A percentile compares a stretch with the other conserved stretches of the same genome.
These are phyloP conservation scores for Leccinellum albellum DNA, from an alignment of 768 basidiomycete genomes.

Conservation along the genomic window DNA sequence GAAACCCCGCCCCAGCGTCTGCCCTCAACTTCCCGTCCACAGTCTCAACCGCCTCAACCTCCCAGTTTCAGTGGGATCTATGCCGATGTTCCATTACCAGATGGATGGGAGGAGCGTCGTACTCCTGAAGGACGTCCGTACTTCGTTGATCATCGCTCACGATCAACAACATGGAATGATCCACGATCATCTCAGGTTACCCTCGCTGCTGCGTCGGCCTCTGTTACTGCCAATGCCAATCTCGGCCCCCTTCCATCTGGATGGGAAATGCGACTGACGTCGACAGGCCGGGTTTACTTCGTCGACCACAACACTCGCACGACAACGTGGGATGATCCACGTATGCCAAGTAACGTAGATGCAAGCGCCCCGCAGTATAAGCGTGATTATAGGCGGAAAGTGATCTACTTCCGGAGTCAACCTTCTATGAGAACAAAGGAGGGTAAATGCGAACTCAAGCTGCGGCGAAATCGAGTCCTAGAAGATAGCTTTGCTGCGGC, in stretches of 20 bases:
- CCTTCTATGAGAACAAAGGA: slow-evolving; percentile 74
- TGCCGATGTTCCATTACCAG: slow-evolving; percentile 69
- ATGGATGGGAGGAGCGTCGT: slow-evolving; percentile 90
- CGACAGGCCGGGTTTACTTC: slow-evolving; percentile 82
- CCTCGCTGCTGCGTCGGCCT: slow-evolving; percentile 40
- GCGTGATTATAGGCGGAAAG: slow-evolving; percentile 86
- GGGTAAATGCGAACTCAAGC: slow-evolving; percentile 85
- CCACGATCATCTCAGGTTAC: slow-evolving; percentile 59
- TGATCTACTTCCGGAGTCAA: slow-evolving; percentile 90
- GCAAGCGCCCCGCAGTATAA: slow-evolving; percentile 94
- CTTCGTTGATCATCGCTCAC: slow-evolving; percentile 73
- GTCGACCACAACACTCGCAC: slow-evolving; percentile 90
- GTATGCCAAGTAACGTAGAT: slow-evolving; percentile 77
- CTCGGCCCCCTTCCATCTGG: slow-evolving; percentile 85
- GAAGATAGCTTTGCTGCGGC: slow-evolving; percentile 85
- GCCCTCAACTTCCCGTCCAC: slow-evolving; percentile 12
- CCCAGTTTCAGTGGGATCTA: slow-evolving; percentile 34
- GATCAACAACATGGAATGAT: slow-evolving; percentile 91
- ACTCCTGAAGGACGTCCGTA: slow-evolving; percentile 83
- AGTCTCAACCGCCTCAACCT: slow-evolving; percentile 25
- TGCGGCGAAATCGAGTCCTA: slow-evolving; percentile 74
- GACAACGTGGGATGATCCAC: slow-evolving; percentile 92
- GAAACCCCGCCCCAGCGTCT: slow-evolving; percentile 22
- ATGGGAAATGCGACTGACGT: slow-evolving; percentile 93
- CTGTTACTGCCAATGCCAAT: slow-evolving; percentile 48